Conservation (phyloP, 352 stramenopile species). For the Phytopythium delawarense region DNA sequence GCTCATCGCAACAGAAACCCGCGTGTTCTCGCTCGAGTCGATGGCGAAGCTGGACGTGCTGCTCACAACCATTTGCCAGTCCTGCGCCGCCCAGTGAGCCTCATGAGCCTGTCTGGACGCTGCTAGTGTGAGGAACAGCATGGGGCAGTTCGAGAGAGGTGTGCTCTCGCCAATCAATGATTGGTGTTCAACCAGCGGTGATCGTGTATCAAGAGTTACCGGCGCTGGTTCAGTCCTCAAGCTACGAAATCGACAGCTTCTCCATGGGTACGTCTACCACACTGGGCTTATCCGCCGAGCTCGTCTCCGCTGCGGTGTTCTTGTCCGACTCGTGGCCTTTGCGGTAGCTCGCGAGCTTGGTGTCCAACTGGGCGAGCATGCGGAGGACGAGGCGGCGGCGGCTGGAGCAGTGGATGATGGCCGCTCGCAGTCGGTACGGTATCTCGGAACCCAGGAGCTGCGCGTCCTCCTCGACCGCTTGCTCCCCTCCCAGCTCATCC, state of each 20-base stretch:
- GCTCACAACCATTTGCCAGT: constrained; percentile 39
- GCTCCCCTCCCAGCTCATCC: constrained; percentile 13
- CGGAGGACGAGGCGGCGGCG: constrained; percentile 35
- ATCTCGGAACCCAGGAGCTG: constrained; percentile 14
- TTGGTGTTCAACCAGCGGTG: background rate
- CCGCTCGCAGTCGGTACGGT: constrained; percentile 24
- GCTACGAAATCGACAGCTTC: constrained; percentile 1
- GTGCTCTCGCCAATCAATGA: background rate
- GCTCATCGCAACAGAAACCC: constrained; percentile 39
- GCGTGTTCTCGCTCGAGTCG: constrained; percentile 58
- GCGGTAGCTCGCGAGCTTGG: constrained; percentile 15
- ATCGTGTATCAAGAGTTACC: background rate
- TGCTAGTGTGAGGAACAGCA: no score
- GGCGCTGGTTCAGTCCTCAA: background rate
- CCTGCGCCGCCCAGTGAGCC: constrained; percentile 18
- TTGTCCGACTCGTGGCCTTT: background rate
- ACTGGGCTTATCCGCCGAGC: background rate
- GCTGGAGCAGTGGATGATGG: constrained; percentile 44
- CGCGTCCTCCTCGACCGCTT: constrained; percentile 21
- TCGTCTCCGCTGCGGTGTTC: background rate
- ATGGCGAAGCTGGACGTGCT: constrained; percentile 48
- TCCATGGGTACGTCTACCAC: background rate
- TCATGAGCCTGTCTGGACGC: background rate
- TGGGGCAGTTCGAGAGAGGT: background rate
- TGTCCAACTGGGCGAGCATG: constrained; percentile 36